A percentile compares a stretch with the other conserved stretches of the same genome.
These are phyloP conservation scores for Astrothelium subdiscretum DNA, from an alignment of 495 filamentous ascomycete species.

Conservation along the genomic window DNA sequence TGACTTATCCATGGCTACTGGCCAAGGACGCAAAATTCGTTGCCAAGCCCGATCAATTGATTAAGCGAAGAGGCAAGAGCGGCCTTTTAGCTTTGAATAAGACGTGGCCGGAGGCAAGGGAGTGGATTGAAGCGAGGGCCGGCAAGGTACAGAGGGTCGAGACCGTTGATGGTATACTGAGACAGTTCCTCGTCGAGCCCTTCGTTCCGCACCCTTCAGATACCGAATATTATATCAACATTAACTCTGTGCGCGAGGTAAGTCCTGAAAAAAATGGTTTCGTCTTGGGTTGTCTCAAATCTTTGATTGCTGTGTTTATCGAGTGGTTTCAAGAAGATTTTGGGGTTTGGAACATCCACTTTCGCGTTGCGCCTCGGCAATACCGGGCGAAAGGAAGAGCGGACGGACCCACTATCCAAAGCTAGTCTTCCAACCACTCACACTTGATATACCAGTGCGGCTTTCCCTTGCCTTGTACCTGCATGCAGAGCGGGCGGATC, in stretches of 20 bases:
- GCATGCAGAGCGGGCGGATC: not conserved
- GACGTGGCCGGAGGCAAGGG: constrained; percentile 83
- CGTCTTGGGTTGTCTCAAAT: too few relatives aligned
- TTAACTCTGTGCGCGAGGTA: constrained; percentile 83
- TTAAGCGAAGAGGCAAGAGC: constrained; percentile 98
- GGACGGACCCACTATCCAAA: not conserved
- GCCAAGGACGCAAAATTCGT: constrained; percentile 77
- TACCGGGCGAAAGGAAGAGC: constrained; percentile 6
- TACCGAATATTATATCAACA: constrained; percentile 99
- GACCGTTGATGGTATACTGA: constrained; percentile 74
- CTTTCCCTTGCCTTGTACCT: not conserved
- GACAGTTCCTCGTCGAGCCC: constrained; percentile 95
- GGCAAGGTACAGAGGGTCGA: constrained; percentile 89
- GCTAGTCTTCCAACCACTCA: constrained; percentile 14
- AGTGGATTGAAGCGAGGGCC: constrained; percentile 85
- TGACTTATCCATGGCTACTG: constrained; percentile 90
- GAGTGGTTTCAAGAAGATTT: not conserved
- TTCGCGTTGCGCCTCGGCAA: not conserved
- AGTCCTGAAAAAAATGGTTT: constrained; percentile 26
- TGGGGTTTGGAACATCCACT: too few relatives aligned
- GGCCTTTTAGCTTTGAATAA: constrained; percentile 95
- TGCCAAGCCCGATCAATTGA: constrained; percentile 98
- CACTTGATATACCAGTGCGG: constrained; percentile 21
- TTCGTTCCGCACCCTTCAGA: constrained; percentile 88
- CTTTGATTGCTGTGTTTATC: too few relatives aligned